These are phyloP conservation scores for Pythium chondricola DNA, from an alignment of 352 stramenopile species.

Conservation along the genomic window DNA sequence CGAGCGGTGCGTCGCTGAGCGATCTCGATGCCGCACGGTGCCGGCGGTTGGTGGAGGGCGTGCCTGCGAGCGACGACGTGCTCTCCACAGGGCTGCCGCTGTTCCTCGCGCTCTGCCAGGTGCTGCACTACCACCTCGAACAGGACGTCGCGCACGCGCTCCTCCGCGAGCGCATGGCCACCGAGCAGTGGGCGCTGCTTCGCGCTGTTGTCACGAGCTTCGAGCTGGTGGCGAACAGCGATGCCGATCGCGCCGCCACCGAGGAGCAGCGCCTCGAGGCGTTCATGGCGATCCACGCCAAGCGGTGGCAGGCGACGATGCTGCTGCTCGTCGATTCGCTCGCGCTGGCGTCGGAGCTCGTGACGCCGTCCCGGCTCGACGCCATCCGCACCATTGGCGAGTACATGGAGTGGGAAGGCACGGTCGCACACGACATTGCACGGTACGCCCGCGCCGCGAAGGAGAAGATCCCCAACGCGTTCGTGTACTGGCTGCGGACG, in stretches of 20 bases:
- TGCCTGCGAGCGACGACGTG: slow-evolving; percentile 52
- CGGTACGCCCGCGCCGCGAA: slow-evolving; percentile 55
- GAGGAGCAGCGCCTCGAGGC: slow-evolving; percentile 25
- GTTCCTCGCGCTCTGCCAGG: slow-evolving; percentile 72
- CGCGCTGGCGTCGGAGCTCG: slow-evolving; percentile 42
- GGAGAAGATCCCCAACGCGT: slow-evolving; percentile 66
- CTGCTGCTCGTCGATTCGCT: slow-evolving; percentile 74
- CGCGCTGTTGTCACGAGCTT: slow-evolving; percentile 64
- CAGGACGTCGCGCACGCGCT: slow-evolving; percentile 65
- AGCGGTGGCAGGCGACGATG: slow-evolving; percentile 79
- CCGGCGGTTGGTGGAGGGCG: slow-evolving; percentile 36
- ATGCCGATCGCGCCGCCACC: slow-evolving; percentile 8
- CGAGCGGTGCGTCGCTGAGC: slow-evolving; percentile 30
- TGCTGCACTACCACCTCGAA: slow-evolving; percentile 83
- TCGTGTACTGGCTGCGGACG: slow-evolving; percentile 64
- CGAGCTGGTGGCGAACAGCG: slow-evolving; percentile 26
- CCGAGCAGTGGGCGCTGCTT: slow-evolving; percentile 55
- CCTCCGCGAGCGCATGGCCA: slow-evolving; percentile 46
- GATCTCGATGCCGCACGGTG: slow-evolving; percentile 34
- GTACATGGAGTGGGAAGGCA: slow-evolving; percentile 85
- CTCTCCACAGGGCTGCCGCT: slow-evolving; percentile 66
- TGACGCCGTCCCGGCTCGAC: slow-evolving; percentile 53
- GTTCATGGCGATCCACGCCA: slow-evolving; percentile 65
- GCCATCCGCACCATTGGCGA: slow-evolving; percentile 62
- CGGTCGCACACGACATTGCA: slow-evolving; percentile 72